Conservation (phyloP, 2,329 filamentous ascomycete genomes). For the Beauveria brongniartii region DNA sequence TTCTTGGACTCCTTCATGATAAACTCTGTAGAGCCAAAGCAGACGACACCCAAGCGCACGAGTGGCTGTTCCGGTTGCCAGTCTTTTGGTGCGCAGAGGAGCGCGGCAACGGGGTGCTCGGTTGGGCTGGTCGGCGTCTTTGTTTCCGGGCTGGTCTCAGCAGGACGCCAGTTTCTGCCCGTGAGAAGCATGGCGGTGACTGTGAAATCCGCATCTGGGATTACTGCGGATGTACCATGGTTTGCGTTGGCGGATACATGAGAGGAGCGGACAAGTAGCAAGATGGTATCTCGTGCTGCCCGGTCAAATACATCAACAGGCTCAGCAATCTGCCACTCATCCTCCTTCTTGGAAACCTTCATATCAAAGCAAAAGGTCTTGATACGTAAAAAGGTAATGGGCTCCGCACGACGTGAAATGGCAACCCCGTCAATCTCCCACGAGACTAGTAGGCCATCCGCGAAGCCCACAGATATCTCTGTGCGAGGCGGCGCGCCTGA, state of each 20-base stretch:
- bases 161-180: slow-evolving; percentile 1
- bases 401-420: slow-evolving; percentile 20
- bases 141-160: not conserved
- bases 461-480: slow-evolving; percentile 27
- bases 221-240: not conserved
- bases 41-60: slow-evolving; percentile 24
- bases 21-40: slow-evolving; percentile 21
- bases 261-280: not conserved
- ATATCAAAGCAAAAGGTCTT: slow-evolving; percentile 27
- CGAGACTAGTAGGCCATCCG: slow-evolving; percentile 24
- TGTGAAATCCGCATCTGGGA: not conserved
- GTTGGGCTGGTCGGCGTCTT: not conserved
- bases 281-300: not conserved
- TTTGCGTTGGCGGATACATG: not conserved
- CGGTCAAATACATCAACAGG: not conserved
- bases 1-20: slow-evolving; percentile 15
- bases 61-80: slow-evolving; percentile 21
- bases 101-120: slow-evolving; percentile 1
- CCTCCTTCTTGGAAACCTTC: slow-evolving; percentile 14
- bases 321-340: not conserved
- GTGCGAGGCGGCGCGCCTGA: slow-evolving; percentile 25
- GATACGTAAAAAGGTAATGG: slow-evolving; percentile 25
- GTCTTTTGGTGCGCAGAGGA: slow-evolving; percentile 9
- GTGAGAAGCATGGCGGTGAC: slow-evolving; percentile 8
- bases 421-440: slow-evolving; percentile 29